Evolutionary conservation across 345 rosid genomes (phyloP).

Genomic region (Populus ilicifolia): DNA sequence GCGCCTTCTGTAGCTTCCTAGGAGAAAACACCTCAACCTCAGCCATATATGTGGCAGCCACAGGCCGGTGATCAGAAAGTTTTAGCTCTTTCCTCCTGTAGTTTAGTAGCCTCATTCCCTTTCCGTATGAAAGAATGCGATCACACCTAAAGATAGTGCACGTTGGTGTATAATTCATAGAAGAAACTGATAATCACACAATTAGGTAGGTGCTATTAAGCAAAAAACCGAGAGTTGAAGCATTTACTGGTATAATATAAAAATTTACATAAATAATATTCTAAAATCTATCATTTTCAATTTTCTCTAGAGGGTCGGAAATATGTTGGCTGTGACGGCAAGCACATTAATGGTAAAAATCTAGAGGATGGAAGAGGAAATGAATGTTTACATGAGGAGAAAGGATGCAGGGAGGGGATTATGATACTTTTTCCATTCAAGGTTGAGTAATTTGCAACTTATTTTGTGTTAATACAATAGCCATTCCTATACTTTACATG

Average conservation of each 20-base stretch:
- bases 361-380: neutral
- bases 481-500: neutral
- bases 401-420: neutral
- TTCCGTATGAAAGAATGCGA: conserved; percentile 73
- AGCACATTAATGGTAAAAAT: neutral
- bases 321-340: neutral
- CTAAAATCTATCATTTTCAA: neutral
- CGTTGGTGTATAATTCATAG: neutral
- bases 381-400: neutral
- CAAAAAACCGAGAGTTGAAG: neutral
- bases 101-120: conserved; percentile 67
- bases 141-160: conserved; percentile 60
- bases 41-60: conserved; percentile 67
- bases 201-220: neutral
- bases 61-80: conserved; percentile 95
- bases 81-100: conserved; percentile 69
- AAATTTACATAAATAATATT: neutral
- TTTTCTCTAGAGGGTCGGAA: neutral
- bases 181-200: conserved; percentile 6
- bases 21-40: conserved; percentile 84
- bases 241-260: neutral
- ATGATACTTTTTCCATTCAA: neutral
- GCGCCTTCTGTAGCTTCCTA: conserved; percentile 75
- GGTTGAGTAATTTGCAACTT: neutral
- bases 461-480: neutral